These are phyloP conservation scores for Fusarium sp. DNA, from an alignment of 2,329 filamentous ascomycete genomes.

Conservation along the genomic window DNA sequence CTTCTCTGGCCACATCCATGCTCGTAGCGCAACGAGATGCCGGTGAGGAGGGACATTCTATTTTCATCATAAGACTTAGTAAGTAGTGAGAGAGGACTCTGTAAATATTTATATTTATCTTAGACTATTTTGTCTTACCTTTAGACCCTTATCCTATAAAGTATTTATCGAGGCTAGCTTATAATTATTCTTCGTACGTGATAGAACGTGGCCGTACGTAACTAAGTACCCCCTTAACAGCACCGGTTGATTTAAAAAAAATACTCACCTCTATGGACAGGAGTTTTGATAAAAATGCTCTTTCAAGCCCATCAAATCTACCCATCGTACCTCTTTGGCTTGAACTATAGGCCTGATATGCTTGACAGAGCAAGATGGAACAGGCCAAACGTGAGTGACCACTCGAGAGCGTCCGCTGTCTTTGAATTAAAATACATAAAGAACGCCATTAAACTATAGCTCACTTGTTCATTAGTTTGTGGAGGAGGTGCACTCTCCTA, in stretches of 20 bases:
- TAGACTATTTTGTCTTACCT: too few species aligned
- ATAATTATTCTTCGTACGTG: neutral
- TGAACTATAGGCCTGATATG: neutral
- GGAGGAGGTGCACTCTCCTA: neutral
- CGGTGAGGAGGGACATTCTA: too few species aligned
- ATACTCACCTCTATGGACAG: neutral
- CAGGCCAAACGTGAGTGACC: neutral
- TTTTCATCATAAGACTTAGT: too few species aligned
- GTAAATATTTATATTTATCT: too few species aligned
- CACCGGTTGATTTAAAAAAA: neutral
- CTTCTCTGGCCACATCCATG: too few species aligned
- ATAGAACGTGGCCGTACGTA: neutral
- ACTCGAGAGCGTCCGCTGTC: neutral
- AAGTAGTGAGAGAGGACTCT: too few species aligned
- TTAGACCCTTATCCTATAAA: too few species aligned
- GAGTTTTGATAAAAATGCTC: neutral
- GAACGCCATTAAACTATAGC: neutral
- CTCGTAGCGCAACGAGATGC: too few species aligned
- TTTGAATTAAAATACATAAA: neutral
- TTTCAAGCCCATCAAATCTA: neutral
- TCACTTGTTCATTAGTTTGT: neutral
- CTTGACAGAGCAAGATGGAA: neutral
- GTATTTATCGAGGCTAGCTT: too few species aligned
- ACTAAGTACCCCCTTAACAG: neutral
- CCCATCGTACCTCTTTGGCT: neutral